Base-by-base conservation (phyloP, 352 stramenopile genomes). In the Nothophytophthora sp. region DNA sequence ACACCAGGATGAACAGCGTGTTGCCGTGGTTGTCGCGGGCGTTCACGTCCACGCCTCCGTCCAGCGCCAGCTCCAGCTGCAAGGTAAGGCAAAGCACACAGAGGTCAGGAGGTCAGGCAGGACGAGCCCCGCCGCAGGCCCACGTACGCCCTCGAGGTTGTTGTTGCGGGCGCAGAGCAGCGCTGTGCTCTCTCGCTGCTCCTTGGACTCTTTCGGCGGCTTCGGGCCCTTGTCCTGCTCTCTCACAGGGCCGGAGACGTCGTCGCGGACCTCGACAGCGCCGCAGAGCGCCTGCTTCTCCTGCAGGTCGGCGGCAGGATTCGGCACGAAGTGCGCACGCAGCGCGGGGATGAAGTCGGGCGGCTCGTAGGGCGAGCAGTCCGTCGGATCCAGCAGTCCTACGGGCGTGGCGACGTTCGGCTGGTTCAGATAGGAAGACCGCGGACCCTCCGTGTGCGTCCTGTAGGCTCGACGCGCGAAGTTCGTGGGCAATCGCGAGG, bases 1-100 rank as follows among this genome's bases (percentile, higher is more conserved):
- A 97, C 46, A 93, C 90, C 30, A 98, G 82, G 24, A 98, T 88
- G 44, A 98, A 94, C 3, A 99, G 85, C 37, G 94, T 92, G 64
- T 99, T 99, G 54, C 95, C 96, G 53, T 97, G 84, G 40, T 97
- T 85, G 76, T 99, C 96, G 27, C 81, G 73, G 5, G 77, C 84
- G 35, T 98, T 96, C 19, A 98, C 70, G 34, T 94, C 67, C 16
- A 98, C 77, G 38, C 92, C 87, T 12, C 84, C 67, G 61, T 98
- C 92, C 43, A 99, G 65, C 20, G 84, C 73, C 40, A 85, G 51
- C 62, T 98, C 90, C 22, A 98, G 69, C 63, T 93, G 23, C 13
- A 58, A 45, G n/a, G 19, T 20, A 9, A 20, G 35, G n/a, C 44
- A 27, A 38, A 2, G 34, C 0, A 28, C 38, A 57, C n/a, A n/a